A percentile compares a stretch with the other conserved stretches of the same genome.
Evolutionary conservation across 352 stramenopile genomes (phyloP).

Genomic region (Poterioochromonas sp.): DNA sequence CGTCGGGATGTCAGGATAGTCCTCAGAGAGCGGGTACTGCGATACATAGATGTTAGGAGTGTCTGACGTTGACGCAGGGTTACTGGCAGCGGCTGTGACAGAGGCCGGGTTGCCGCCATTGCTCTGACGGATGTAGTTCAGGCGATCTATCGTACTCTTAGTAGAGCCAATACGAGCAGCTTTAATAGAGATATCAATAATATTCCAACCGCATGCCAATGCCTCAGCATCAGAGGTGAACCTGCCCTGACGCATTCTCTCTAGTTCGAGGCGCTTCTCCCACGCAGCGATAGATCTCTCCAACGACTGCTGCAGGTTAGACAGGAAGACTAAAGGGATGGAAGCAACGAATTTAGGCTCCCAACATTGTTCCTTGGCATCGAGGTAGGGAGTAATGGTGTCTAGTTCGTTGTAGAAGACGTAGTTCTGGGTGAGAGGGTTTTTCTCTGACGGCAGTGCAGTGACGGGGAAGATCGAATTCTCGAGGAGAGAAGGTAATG

Average conservation of each 20-base stretch:
- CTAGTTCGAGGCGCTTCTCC: neutral
- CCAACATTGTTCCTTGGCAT: neutral
- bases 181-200: neutral
- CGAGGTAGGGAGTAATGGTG: neutral
- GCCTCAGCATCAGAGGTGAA: conserved; percentile 5
- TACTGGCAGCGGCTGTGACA: neutral
- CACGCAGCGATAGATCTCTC: neutral
- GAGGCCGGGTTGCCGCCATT: neutral
- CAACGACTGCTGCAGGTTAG: neutral
- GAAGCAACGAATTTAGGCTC: neutral
- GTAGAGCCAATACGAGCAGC: no score
- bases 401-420: neutral
- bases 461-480: neutral
- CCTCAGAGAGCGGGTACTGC: neutral
- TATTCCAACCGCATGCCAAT: neutral
- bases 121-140: neutral
- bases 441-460: neutral
- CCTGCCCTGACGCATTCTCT: neutral
- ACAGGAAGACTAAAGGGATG: neutral
- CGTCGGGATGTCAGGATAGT: neutral
- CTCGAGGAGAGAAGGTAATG: neutral
- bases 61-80: neutral
- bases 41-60: neutral
- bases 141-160: no score
- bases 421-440: conserved; percentile 1